A percentile compares a stretch with the other conserved stretches of the same genome.
Evolutionary conservation across 495 filamentous ascomycete species (phyloP).

Genomic region (Talaromyces ruber): DNA sequence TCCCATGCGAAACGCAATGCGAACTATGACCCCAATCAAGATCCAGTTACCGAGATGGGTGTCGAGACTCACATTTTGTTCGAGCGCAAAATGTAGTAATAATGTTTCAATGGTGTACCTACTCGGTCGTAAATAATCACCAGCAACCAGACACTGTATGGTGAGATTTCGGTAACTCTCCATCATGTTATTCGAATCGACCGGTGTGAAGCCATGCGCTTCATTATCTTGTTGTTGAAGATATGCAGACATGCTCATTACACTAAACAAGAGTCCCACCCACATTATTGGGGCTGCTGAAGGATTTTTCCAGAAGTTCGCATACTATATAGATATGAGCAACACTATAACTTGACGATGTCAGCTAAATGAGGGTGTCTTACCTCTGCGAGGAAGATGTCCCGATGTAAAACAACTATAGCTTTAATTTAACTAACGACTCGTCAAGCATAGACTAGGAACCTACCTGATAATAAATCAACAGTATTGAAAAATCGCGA

Average conservation of each 20-base stretch:
- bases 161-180: slow-evolving; percentile 70
- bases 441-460: not conserved
- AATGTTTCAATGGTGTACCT: slow-evolving; percentile 81
- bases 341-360: not conserved
- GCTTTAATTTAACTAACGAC: slow-evolving; percentile 25
- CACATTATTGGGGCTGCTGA: slow-evolving; percentile 72
- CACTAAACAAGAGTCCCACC: slow-evolving; percentile 79
- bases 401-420: slow-evolving; percentile 71
- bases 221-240: slow-evolving; percentile 4
- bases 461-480: slow-evolving; percentile 7
- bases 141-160: slow-evolving; percentile 77
- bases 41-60: slow-evolving; percentile 78
- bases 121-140: slow-evolving; percentile 81
- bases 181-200: slow-evolving; percentile 64
- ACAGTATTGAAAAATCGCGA: slow-evolving; percentile 9
- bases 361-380: not conserved
- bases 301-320: slow-evolving; percentile 81
- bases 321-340: slow-evolving; percentile 43
- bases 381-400: slow-evolving; percentile 66
- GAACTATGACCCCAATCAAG: slow-evolving; percentile 66
- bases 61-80: slow-evolving; percentile 69
- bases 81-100: slow-evolving; percentile 73
- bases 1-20: slow-evolving; percentile 14
- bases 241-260: slow-evolving; percentile 48
- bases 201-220: slow-evolving; percentile 70